Conservation (phyloP, 768 basidiomycete genomes). For the Scleroderma citrinum region DNA sequence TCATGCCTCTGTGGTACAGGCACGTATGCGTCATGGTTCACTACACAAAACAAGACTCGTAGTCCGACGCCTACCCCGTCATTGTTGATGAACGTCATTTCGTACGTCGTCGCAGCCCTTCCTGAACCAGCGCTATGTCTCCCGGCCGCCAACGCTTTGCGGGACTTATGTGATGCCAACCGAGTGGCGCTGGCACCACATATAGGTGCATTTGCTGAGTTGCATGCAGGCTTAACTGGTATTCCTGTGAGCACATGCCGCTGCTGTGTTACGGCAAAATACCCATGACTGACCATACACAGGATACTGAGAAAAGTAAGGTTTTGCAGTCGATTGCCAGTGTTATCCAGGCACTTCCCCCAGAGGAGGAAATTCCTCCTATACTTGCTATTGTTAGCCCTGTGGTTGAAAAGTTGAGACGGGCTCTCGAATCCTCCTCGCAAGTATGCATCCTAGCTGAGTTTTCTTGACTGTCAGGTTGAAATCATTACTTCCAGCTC, state of each 20-base stretch:
- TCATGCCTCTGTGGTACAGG: conserved; percentile 34
- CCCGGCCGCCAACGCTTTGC: conserved; percentile 74
- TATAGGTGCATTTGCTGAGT: conserved; percentile 76
- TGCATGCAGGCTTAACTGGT: conserved; percentile 69
- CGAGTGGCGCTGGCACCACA: conserved; percentile 76
- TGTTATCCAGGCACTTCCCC: conserved; percentile 85
- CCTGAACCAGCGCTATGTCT: conserved; percentile 58
- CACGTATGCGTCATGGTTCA: conserved; percentile 77
- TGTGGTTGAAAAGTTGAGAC: conserved; percentile 62
- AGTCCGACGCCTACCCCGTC: conserved; percentile 29
- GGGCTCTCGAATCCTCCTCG: conserved; percentile 49
- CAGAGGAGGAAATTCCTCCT: conserved; percentile 70
- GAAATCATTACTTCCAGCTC: conserved; percentile 35
- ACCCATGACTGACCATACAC: conserved; percentile 2
- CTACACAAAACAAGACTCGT: conserved; percentile 37
- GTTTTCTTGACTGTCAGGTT: neutral
- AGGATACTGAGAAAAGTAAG: conserved; percentile 86
- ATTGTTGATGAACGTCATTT: conserved; percentile 58
- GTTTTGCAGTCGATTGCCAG: conserved; percentile 90
- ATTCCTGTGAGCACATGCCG: conserved; percentile 54
- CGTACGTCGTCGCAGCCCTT: conserved; percentile 66
- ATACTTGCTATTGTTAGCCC: conserved; percentile 75
- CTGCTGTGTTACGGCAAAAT: neutral
- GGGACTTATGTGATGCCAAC: conserved; percentile 88
- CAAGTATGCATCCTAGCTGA: conserved; percentile 19